Evolutionary conservation across 108 stramenopile species (phyloP), one percentile per base, ranked within the genome.

Genomic region (Stephanodiscus triporus): DNA sequence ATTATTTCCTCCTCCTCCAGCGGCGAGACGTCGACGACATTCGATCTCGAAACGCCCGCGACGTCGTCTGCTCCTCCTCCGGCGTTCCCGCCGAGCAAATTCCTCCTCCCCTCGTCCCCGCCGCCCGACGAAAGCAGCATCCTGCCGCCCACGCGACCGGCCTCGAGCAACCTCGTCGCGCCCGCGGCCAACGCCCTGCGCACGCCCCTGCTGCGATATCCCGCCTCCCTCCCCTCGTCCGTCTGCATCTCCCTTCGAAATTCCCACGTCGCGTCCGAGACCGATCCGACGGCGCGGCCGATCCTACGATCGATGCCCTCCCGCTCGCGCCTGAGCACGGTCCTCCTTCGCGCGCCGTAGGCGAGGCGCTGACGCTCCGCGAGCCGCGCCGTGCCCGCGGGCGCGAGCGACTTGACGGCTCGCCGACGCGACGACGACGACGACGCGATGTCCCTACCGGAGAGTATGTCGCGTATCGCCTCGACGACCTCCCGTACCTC

Each of bases 181-280:
- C 84, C 87, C 10, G 81, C 78, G 48, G 73, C 85, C 20, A 89
- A 55, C 14, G 85, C 83, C n/a, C 74, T 86, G 37, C 88, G 69
- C 3, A 87, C 78, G 17, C 76, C 68, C 65, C 86, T 81, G 22
- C 81, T 89, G 72, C 85, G 80, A 81, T 90, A 94, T 23, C 93
- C 93, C 51, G 93, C 88, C 68, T 81, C 80, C 60, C 79, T 61
- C 53, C 84, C 91, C 7, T 72, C 67, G 54, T 88, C 92, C 14
- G 71, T 67, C 64, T 84, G 61, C 55, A 94, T 75, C 75, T 94
- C 93, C 66, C 81, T 83, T 22, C 72, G 57, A n/a, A 94, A 30
- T 68, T 94, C 89, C 69, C 80, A 91, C 13, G 90, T 88, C 17
- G 85, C 80, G 84, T 94, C 90, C 9, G 89, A 73, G 9, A 90